A percentile compares a stretch with the other conserved stretches of the same genome.
Evolutionary conservation across 331 rosid species (phyloP).

Genomic region (Cucumis variabilis): DNA sequence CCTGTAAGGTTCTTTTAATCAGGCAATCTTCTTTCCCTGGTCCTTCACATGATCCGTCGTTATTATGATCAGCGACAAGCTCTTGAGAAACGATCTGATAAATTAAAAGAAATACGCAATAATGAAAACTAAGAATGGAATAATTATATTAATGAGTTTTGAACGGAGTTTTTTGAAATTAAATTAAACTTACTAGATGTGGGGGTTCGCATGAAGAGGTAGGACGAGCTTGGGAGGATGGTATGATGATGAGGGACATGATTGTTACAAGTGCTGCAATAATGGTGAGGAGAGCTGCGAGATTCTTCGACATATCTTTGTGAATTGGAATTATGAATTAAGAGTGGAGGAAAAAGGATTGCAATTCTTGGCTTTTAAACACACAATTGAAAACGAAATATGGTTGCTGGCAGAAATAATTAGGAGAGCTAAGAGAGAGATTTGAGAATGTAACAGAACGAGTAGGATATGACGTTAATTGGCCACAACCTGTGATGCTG

Average conservation of each 20-base stretch:
- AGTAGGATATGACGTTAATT: background rate
- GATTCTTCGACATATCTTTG: background rate
- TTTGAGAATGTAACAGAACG: background rate
- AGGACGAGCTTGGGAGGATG: background rate
- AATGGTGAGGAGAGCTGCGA: background rate
- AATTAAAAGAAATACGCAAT: background rate
- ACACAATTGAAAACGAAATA: background rate
- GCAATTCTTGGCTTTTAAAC: background rate
- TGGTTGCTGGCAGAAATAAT: background rate
- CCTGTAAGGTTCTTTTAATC: background rate
- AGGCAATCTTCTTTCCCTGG: background rate
- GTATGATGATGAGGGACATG: background rate
- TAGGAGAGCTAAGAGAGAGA: too few relatives aligned
- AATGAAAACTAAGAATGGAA: too few relatives aligned
- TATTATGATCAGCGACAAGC: background rate
- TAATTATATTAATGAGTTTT: background rate
- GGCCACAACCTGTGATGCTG: background rate
- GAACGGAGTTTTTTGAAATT: too few relatives aligned
- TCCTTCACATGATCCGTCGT: background rate
- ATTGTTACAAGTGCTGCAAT: background rate
- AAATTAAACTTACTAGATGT: background rate
- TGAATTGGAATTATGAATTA: too few relatives aligned
- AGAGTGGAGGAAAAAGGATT: background rate
- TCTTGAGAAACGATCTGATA: background rate
- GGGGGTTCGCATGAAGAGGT: background rate